Conservation (phyloP, 2,329 filamentous ascomycete species). For the Fusarium bulbicola region DNA sequence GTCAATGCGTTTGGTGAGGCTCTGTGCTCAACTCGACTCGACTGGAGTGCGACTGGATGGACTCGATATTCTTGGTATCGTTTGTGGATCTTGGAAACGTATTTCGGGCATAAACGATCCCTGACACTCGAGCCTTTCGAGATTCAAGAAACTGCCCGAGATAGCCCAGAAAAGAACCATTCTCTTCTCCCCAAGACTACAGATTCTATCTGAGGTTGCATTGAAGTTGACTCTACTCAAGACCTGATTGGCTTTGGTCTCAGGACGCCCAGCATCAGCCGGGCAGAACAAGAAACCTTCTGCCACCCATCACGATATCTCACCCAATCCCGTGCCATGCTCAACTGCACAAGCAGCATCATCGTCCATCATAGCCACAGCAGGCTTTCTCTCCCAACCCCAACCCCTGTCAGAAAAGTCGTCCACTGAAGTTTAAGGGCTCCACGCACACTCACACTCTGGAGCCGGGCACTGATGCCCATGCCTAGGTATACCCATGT, state of each 20-base stretch:
- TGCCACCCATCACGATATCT: conserved; percentile 29
- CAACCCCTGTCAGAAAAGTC: conserved; percentile 11
- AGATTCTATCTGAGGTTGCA: conserved; percentile 19
- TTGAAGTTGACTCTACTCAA: conserved; percentile 1
- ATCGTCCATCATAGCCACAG: conserved; percentile 38
- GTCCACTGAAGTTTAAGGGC: conserved; percentile 26
- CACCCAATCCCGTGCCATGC: conserved; percentile 31
- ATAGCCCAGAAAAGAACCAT: background rate
- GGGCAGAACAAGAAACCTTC: conserved; percentile 37
- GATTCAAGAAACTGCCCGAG: conserved; percentile 2
- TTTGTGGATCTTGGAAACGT: conserved; percentile 4
- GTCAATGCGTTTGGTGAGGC: conserved; percentile 19
- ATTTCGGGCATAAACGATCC: conserved; percentile 5
- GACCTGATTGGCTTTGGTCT: conserved; percentile 23
- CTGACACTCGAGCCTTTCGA: background rate
- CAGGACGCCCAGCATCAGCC: conserved; percentile 31
- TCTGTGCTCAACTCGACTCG: conserved; percentile 16
- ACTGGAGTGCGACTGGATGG: background rate
- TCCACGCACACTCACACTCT: conserved; percentile 24
- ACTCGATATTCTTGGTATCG: background rate
- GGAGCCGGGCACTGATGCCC: conserved; percentile 4
- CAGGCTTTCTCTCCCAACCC: conserved; percentile 22
- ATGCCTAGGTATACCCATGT: background rate
- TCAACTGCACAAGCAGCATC: conserved; percentile 27
- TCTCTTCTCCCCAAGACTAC: background rate